These are phyloP conservation scores for Leucosporidium scottii DNA, from an alignment of 768 basidiomycete species.

Conservation along the genomic window DNA sequence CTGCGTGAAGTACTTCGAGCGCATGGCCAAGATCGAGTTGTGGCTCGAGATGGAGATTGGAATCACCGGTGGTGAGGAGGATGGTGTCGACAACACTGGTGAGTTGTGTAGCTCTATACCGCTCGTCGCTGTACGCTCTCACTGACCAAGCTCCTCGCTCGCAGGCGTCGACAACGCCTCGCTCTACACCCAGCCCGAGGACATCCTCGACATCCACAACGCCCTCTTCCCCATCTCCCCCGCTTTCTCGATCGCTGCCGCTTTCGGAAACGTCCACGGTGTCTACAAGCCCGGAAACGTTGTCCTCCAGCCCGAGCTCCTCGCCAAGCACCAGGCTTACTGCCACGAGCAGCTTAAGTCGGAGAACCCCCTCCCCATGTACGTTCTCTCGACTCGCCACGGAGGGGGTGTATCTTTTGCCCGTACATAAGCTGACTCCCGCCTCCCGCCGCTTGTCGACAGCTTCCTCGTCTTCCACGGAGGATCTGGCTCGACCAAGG, in stretches of 20 bases:
- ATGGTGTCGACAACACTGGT: constrained; percentile 91
- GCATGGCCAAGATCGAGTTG: constrained; percentile 80
- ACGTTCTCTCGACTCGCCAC: too few relatives aligned
- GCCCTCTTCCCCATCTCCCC: constrained; percentile 77
- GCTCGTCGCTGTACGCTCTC: background rate
- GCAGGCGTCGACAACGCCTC: constrained; percentile 76
- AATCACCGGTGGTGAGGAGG: constrained; percentile 99
- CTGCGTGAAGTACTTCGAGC: constrained; percentile 90
- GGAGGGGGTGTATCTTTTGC: too few relatives aligned
- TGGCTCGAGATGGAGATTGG: constrained; percentile 99
- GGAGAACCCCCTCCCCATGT: constrained; percentile 64
- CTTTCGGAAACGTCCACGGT: constrained; percentile 97
- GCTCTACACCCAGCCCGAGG: constrained; percentile 95
- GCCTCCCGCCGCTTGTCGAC: constrained; percentile 3
- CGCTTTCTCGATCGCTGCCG: constrained; percentile 96
- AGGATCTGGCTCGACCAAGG: constrained; percentile 92
- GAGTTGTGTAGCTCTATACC: background rate
- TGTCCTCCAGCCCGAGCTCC: constrained; percentile 78
- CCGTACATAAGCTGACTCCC: background rate
- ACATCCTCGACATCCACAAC: constrained; percentile 82
- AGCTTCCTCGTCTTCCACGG: constrained; percentile 98
- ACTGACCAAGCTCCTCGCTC: background rate
- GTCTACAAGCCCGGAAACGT: constrained; percentile 99
- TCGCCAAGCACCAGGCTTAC: constrained; percentile 81
- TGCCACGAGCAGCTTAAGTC: constrained; percentile 59